Conservation (phyloP, 2,329 filamentous ascomycete species). For the Penicillium capsulatum region DNA sequence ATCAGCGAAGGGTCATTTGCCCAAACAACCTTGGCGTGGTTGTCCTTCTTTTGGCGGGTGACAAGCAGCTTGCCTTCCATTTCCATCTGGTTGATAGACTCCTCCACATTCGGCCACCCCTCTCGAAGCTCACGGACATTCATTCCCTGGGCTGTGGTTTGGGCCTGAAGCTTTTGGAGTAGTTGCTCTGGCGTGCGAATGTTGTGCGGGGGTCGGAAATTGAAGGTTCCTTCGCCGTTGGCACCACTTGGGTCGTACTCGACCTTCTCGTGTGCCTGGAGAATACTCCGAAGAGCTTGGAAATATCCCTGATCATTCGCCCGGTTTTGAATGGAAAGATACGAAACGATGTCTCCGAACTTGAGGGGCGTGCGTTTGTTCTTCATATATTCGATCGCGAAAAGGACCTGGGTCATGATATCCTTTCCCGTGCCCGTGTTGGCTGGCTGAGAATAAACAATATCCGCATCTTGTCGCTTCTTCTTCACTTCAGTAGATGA, state of each 20-base stretch:
- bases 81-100: conserved; percentile 74
- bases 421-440: conserved; percentile 72
- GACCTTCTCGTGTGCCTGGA: conserved; percentile 63
- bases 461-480: conserved; percentile 56
- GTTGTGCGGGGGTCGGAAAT: conserved; percentile 77
- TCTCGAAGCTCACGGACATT: conserved; percentile 89
- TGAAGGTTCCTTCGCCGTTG: conserved; percentile 70
- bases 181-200: conserved; percentile 75
- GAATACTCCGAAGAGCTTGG: conserved; percentile 61
- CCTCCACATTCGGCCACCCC: conserved; percentile 83
- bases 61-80: conserved; percentile 74
- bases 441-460: conserved; percentile 70
- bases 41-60: conserved; percentile 87
- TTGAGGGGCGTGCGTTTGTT: conserved; percentile 65
- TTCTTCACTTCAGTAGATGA: conserved; percentile 45
- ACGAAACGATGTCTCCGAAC: conserved; percentile 73
- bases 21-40: conserved; percentile 81
- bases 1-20: conserved; percentile 75
- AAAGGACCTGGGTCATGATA: conserved; percentile 82
- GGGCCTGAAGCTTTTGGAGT: conserved; percentile 73
- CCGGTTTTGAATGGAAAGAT: conserved; percentile 66
- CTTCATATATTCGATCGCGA: conserved; percentile 77
- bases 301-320: conserved; percentile 57
- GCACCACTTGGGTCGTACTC: conserved; percentile 55
- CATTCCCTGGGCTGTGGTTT: conserved; percentile 75